Percentiles rank a stretch among this genome's conserved stretches.
Evolutionary conservation across 495 filamentous ascomycete species (phyloP).

Genomic region (Penicillium mononematosum): DNA sequence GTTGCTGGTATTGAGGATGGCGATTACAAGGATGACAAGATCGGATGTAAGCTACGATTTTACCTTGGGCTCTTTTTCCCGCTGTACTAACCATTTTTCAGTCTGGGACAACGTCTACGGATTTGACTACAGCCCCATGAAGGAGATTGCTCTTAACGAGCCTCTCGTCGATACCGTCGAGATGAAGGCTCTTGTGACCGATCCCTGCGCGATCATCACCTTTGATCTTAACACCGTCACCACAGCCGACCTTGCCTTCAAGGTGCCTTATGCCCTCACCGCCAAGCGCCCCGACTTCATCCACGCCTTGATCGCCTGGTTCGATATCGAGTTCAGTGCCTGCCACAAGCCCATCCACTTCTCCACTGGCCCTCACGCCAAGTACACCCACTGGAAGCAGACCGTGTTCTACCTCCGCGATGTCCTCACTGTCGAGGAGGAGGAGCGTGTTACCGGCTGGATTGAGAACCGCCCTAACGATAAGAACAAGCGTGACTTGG

Average conservation of each 20-base stretch:
- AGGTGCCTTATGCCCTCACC: constrained; percentile 65
- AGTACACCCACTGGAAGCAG: constrained; percentile 95
- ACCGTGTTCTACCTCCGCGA: constrained; percentile 88
- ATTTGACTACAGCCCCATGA: constrained; percentile 92
- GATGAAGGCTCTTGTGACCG: constrained; percentile 75
- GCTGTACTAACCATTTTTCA: constrained; percentile 27
- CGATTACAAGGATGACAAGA: constrained; percentile 87
- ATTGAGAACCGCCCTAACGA: constrained; percentile 85
- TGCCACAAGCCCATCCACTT: constrained; percentile 86
- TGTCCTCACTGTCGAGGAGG: constrained; percentile 77
- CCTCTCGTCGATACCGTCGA: constrained; percentile 81
- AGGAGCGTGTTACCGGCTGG: constrained; percentile 67
- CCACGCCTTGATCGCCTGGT: constrained; percentile 95
- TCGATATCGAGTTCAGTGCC: constrained; percentile 96
- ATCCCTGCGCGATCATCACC: constrained; percentile 70
- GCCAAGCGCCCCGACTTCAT: constrained; percentile 83
- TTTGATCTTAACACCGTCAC: constrained; percentile 82
- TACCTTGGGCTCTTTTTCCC: neutral
- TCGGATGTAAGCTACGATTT: constrained; percentile 59
- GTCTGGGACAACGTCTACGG: constrained; percentile 99
- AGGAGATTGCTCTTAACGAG: constrained; percentile 77
- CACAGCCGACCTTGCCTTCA: constrained; percentile 72
- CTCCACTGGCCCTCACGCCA: constrained; percentile 84
- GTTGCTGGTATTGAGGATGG: constrained; percentile 83
- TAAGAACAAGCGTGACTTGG: constrained; percentile 91